A percentile compares a stretch with the other conserved stretches of the same genome.
phyloP scores from a whole-genome alignment of 805 yeast genomes.

The Saturnispora silvae region DNA sequence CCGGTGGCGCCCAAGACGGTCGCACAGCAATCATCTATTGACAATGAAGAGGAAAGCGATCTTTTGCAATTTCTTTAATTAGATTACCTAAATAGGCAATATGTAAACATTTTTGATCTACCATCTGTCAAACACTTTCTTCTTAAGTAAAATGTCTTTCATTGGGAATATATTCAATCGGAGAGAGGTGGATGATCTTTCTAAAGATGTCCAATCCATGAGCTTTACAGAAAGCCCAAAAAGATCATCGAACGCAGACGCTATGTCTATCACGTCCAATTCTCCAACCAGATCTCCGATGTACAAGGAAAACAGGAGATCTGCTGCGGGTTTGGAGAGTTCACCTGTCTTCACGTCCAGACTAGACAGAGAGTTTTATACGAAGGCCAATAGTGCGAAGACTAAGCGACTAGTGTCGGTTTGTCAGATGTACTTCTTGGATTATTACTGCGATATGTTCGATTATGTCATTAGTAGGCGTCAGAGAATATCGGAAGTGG shows the following conservation, averaged over 20 bases:
- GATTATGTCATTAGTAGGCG: slow-evolving; percentile 84
- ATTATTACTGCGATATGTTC: slow-evolving; percentile 91
- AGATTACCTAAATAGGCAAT: slow-evolving; percentile 4
- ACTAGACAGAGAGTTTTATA: slow-evolving; percentile 35
- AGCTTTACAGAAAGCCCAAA: slow-evolving; percentile 23
- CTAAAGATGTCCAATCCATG: slow-evolving; percentile 26
- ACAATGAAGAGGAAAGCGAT: not conserved
- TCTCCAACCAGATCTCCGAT: slow-evolving; percentile 20
- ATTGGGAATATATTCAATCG: slow-evolving; percentile 22
- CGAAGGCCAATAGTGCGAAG: slow-evolving; percentile 57
- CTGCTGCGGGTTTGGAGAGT: not conserved
- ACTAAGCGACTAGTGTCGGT: slow-evolving; percentile 83
- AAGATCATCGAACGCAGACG: slow-evolving; percentile 9
- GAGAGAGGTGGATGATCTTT: slow-evolving; percentile 24
- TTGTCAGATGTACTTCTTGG: slow-evolving; percentile 87
- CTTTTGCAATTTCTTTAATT: slow-evolving; percentile 3
- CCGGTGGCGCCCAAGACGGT: slow-evolving; percentile 8
- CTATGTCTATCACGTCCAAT: slow-evolving; percentile 21
- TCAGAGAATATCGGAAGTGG: slow-evolving; percentile 66
- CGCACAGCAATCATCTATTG: slow-evolving; percentile 7
- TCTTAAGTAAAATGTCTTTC: slow-evolving; percentile 17
- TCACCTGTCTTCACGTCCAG: slow-evolving; percentile 16
- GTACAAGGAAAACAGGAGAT: slow-evolving; percentile 14
- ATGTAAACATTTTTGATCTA: slow-evolving; percentile 14
- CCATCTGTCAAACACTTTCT: not conserved